Evolutionary conservation across 352 stramenopile genomes (phyloP), one percentile per base, ranked within the genome.

Genomic region (Globisporangium spinosum): DNA sequence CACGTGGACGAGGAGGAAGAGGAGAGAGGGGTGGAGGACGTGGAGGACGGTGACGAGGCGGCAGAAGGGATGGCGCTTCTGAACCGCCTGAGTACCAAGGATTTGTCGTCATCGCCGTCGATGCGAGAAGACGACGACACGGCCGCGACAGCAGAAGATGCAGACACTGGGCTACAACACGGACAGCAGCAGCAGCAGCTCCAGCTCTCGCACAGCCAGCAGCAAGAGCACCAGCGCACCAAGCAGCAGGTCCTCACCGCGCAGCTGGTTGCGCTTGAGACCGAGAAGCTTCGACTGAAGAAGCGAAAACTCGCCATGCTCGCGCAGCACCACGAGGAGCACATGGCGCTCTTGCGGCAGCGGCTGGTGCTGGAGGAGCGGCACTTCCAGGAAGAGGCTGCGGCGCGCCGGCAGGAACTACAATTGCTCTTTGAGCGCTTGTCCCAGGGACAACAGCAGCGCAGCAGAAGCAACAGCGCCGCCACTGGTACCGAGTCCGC

Each of bases 201-300:
- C 2, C 54, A 40, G 27, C 49, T 40, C 34, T 40, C 9, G n/a
- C 35, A 40, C 38, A 7, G 38, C 13, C 45, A 58, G 13, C 43
- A 47, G 22, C 40, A 35, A 43, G 22, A 45, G 25, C 40, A 45
- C 55, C 66, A 58, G 9, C 40, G 13, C 60, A 58, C 35, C 55
- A 34, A 25, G 12, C 64, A 66, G 15, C 63, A 65, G 58, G 43
- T 29, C 17, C 43, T 59, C 67, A 75, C 62, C n/a, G n/a, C 45
- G 35, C 67, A 83, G 58, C 62, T 78, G 17, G 64, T 83, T 12
- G 67, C 64, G 4, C 35, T 83, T 38, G 74, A 80, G 59, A 59
- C 68, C 12, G 74, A 80, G 70, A 83, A 80, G 70, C 67, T 83
- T 38, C 67, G 65, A 23, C 65, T 83, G 40, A 83, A 83, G 72